Evolutionary conservation across 805 yeast species (phyloP).

Genomic region (Ascoidea rubescens): DNA sequence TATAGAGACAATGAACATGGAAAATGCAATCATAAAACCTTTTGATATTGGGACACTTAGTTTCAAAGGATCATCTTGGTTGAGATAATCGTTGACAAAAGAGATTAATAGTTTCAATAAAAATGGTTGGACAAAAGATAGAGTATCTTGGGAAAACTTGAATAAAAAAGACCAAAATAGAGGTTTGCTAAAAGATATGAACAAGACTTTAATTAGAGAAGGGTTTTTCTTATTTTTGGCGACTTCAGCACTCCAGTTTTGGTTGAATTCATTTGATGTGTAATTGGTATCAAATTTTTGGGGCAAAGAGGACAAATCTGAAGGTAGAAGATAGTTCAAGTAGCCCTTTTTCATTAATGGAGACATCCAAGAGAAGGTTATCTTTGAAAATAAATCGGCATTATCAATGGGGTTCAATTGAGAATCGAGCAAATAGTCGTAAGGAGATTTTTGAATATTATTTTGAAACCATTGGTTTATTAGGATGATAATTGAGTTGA

Average conservation of each 20-base stretch:
- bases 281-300: conserved; percentile 39
- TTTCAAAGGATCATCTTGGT: conserved; percentile 17
- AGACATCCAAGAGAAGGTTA: conserved; percentile 89
- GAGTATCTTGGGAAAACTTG: conserved; percentile 49
- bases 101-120: conserved; percentile 54
- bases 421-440: conserved; percentile 6
- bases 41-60: conserved; percentile 44
- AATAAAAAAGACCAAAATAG: conserved; percentile 30
- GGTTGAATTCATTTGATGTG: conserved; percentile 34
- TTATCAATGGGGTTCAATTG: conserved; percentile 29
- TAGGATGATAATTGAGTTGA: neutral
- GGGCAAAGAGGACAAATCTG: conserved; percentile 76
- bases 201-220: conserved; percentile 46
- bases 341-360: conserved; percentile 71
- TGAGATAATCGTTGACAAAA: conserved; percentile 36
- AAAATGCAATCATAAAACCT: conserved; percentile 63
- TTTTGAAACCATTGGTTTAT: neutral
- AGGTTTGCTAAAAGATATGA: conserved; percentile 62
- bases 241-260: conserved; percentile 47
- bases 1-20: conserved; percentile 67
- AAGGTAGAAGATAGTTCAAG: conserved; percentile 32
- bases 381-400: conserved; percentile 59
- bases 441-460: conserved; percentile 1
- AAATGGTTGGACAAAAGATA: conserved; percentile 84
- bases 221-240: conserved; percentile 20